Conservation (phyloP, 2,329 filamentous ascomycete genomes). For the Clonostachys rosea region DNA sequence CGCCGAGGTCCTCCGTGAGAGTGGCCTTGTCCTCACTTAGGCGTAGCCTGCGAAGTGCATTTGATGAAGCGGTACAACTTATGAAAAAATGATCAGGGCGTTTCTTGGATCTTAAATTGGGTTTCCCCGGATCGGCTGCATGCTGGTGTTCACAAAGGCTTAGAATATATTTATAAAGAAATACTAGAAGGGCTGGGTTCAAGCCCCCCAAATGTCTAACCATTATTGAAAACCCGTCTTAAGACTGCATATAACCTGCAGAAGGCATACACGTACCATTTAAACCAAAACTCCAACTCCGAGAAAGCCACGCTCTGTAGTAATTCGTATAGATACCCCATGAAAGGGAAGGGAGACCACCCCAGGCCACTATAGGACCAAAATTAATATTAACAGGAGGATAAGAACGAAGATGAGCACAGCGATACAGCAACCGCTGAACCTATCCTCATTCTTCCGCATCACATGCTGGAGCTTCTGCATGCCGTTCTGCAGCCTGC, state of each 20-base stretch:
- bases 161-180: neutral
- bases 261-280: too few species aligned
- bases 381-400: slow-evolving; percentile 74
- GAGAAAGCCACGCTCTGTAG: too few species aligned
- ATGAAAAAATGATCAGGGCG: slow-evolving; percentile 9
- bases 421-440: slow-evolving; percentile 87
- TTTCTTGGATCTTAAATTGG: neutral
- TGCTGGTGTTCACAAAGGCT: too few species aligned
- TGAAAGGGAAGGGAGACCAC: too few species aligned
- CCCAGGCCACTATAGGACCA: slow-evolving; percentile 42
- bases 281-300: too few species aligned
- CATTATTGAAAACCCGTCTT: too few species aligned
- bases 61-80: too few species aligned
- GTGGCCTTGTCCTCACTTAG: slow-evolving; percentile 37
- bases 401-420: slow-evolving; percentile 86
- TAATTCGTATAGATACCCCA: too few species aligned
- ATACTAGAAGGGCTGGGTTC: slow-evolving; percentile 1
- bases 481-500: slow-evolving; percentile 79
- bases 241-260: too few species aligned
- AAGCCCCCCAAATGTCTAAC: neutral
- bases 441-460: slow-evolving; percentile 80
- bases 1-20: slow-evolving; percentile 46
- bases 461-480: slow-evolving; percentile 83
- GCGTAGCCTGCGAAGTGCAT: too few species aligned
- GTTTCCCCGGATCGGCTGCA: too few species aligned